Evolutionary conservation across 176 grass and related monocot genomes (phyloP).

Genomic region (Oryza australiensis): DNA sequence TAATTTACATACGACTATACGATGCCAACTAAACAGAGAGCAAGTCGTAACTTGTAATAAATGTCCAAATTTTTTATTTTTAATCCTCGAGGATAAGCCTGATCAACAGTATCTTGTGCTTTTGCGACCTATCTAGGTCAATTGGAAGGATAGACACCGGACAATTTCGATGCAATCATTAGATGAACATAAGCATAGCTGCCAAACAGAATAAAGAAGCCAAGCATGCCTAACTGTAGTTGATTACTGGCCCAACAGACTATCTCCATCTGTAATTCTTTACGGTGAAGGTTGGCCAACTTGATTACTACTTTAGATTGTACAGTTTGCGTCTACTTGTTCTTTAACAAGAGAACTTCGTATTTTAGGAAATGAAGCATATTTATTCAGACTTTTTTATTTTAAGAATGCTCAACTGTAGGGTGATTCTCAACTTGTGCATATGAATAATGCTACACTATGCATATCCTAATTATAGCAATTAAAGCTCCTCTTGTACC

Average conservation of each 20-base stretch:
- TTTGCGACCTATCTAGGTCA: neutral
- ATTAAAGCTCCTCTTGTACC: neutral
- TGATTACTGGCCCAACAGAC: neutral
- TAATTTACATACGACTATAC: neutral
- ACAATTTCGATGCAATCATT: neutral
- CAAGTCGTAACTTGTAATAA: neutral
- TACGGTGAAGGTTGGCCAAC: neutral
- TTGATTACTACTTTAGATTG: neutral
- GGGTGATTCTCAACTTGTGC: neutral
- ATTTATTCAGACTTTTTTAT: neutral
- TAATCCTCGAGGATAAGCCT: neutral
- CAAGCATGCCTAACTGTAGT: neutral
- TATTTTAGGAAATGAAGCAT: neutral
- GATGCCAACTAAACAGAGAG: neutral
- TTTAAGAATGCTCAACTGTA: neutral
- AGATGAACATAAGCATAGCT: neutral
- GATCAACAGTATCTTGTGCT: neutral
- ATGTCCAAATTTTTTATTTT: neutral
- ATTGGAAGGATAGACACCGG: neutral
- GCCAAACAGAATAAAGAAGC: neutral
- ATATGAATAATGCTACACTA: neutral
- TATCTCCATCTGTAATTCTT: neutral
- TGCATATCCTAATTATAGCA: neutral
- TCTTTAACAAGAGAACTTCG: neutral
- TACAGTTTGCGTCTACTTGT: neutral